Conservation (phyloP, 2,329 filamentous ascomycete genomes). For the Boeremia lycopersici region DNA sequence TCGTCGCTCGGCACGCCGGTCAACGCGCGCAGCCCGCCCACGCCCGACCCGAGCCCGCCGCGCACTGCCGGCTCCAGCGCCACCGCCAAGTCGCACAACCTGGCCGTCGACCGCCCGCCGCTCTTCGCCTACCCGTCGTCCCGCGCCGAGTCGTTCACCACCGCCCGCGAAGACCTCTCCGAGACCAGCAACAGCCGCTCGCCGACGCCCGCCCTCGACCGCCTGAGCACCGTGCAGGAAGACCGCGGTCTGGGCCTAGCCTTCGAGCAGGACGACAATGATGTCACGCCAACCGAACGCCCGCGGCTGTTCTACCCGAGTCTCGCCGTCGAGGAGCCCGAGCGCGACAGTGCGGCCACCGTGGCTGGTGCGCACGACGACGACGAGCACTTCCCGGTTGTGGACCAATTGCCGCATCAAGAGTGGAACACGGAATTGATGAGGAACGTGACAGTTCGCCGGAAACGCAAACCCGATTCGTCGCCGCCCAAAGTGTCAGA, state of each 20-base stretch:
- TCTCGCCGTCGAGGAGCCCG: not conserved
- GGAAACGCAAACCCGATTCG: conserved; percentile 38
- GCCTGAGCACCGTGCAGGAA: conserved; percentile 39
- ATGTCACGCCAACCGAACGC: conserved; percentile 41
- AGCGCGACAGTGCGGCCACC: conserved; percentile 15
- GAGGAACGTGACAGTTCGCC: conserved; percentile 51
- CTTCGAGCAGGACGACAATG: conserved; percentile 39
- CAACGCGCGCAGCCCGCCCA: conserved; percentile 49
- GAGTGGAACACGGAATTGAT: conserved; percentile 50
- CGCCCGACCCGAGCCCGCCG: conserved; percentile 47
- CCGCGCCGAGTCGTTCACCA: conserved; percentile 54
- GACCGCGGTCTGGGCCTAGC: conserved; percentile 44
- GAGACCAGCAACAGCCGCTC: conserved; percentile 40
- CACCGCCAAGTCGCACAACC: conserved; percentile 11
- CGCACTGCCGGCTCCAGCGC: conserved; percentile 32
- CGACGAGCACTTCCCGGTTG: conserved; percentile 24
- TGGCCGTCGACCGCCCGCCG: conserved; percentile 30
- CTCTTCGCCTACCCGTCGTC: conserved; percentile 49
- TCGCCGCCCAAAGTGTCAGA: conserved; percentile 22
- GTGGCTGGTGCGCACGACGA: conserved; percentile 18
- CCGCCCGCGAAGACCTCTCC: conserved; percentile 51
- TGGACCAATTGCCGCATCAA: conserved; percentile 39
- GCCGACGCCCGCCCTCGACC: conserved; percentile 33
- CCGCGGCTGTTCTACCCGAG: conserved; percentile 19
- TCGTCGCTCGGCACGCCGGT: conserved; percentile 49